phyloP scores from a whole-genome alignment of 805 yeast genomes.

The Lachancea kluyveri region DNA sequence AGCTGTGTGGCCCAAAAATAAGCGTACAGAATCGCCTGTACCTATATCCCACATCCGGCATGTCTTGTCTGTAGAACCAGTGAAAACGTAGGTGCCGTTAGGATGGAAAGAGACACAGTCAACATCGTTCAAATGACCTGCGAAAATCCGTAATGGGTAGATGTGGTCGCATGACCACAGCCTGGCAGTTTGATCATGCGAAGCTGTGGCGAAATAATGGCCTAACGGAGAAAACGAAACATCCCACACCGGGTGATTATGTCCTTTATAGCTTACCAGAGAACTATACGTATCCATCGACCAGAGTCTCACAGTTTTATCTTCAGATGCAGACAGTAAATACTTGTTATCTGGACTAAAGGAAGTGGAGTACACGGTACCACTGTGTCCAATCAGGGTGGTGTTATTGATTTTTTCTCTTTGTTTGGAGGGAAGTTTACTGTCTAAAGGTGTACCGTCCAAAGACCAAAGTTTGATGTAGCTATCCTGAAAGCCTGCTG shows the following conservation, averaged over 20 bases:
- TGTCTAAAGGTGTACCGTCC: slow-evolving; percentile 79
- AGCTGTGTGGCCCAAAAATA: slow-evolving; percentile 90
- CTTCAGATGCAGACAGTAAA: slow-evolving; percentile 80
- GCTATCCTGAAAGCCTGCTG: slow-evolving; percentile 93
- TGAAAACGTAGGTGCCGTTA: slow-evolving; percentile 86
- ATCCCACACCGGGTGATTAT: slow-evolving; percentile 96
- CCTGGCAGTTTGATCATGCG: slow-evolving; percentile 96
- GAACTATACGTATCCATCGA: slow-evolving; percentile 86
- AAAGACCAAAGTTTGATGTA: slow-evolving; percentile 88
- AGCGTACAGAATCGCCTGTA: slow-evolving; percentile 82
- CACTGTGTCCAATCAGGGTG: slow-evolving; percentile 80
- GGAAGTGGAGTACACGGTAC: slow-evolving; percentile 84
- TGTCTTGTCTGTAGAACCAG: slow-evolving; percentile 94
- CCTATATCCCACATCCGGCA: slow-evolving; percentile 97
- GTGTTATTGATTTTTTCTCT: slow-evolving; percentile 33
- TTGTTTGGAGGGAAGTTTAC: slow-evolving; percentile 37
- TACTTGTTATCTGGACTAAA: slow-evolving; percentile 88
- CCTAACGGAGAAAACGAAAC: slow-evolving; percentile 92
- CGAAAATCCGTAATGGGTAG: slow-evolving; percentile 90
- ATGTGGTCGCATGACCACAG: slow-evolving; percentile 98
- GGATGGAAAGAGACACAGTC: slow-evolving; percentile 96
- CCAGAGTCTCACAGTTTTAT: slow-evolving; percentile 90
- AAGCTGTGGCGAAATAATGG: slow-evolving; percentile 96
- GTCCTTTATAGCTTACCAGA: slow-evolving; percentile 92
- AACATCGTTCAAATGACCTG: slow-evolving; percentile 95